These are phyloP conservation scores for Aspergillus bombycis DNA, from an alignment of 2,329 filamentous ascomycete genomes.

Conservation along the genomic window DNA sequence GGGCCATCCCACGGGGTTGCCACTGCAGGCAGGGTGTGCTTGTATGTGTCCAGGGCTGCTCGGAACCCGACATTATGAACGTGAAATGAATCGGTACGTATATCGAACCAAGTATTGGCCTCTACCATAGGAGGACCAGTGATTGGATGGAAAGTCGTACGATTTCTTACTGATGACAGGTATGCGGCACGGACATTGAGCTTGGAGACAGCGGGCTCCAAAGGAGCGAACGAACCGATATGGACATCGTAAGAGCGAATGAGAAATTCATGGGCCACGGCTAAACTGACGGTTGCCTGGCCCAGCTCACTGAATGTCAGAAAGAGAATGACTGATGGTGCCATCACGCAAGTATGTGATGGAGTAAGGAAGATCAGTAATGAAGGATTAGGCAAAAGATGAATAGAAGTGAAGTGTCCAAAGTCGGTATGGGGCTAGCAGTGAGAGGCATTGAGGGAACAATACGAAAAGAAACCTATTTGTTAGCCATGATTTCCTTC, in stretches of 20 bases:
- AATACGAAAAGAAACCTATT: not conserved
- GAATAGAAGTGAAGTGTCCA: not conserved
- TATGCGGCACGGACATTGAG: conserved; percentile 21
- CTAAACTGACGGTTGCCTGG: conserved; percentile 47
- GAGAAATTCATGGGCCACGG: conserved; percentile 42
- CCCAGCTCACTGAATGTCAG: conserved; percentile 48
- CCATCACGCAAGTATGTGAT: conserved; percentile 10
- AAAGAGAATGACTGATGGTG: conserved; percentile 36
- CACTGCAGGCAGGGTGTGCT: conserved; percentile 13
- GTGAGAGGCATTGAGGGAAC: not conserved
- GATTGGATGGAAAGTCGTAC: conserved; percentile 30
- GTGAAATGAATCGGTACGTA: conserved; percentile 6
- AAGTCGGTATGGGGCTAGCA: not conserved
- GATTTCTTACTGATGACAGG: conserved; percentile 6
- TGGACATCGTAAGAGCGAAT: conserved; percentile 41
- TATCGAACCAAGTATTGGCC: conserved; percentile 7
- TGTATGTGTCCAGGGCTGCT: conserved; percentile 31
- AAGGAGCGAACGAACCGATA: conserved; percentile 42
- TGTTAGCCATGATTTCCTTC: not conserved
- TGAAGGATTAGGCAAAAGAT: not conserved
- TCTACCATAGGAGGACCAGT: conserved; percentile 26
- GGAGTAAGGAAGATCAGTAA: not conserved
- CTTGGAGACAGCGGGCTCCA: conserved; percentile 29
- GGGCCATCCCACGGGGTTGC: conserved; percentile 34
- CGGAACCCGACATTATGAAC: conserved; percentile 29